Conservation (phyloP, 1,284 basidiomycete species). For the Pterulicium gracile region DNA sequence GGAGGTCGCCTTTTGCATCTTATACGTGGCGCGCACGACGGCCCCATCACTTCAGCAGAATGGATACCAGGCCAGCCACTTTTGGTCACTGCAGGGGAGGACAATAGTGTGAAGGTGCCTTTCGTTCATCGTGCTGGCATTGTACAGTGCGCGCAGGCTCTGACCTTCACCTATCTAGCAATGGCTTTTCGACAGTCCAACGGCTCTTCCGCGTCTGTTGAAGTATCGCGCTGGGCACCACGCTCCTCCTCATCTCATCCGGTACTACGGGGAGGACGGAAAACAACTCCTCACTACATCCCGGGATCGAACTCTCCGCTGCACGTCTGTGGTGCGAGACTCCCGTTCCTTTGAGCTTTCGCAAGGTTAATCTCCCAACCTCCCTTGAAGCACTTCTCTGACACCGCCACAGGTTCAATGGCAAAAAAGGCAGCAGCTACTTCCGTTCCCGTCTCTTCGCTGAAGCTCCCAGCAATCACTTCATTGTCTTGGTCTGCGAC, state of each 20-base stretch:
- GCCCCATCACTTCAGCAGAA: slow-evolving; percentile 67
- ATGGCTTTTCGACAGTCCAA: slow-evolving; percentile 95
- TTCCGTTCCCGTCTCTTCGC: slow-evolving; percentile 67
- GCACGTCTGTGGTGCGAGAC: slow-evolving; percentile 88
- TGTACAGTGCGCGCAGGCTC: slow-evolving; percentile 2
- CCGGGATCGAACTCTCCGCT: slow-evolving; percentile 79
- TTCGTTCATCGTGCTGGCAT: not conserved
- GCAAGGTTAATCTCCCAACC: slow-evolving; percentile 51
- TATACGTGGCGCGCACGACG: slow-evolving; percentile 80
- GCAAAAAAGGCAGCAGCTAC: slow-evolving; percentile 76
- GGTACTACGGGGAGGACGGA: slow-evolving; percentile 94
- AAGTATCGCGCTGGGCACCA: slow-evolving; percentile 92
- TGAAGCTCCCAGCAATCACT: slow-evolving; percentile 76
- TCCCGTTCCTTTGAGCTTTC: slow-evolving; percentile 91
- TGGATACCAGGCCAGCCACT: slow-evolving; percentile 90
- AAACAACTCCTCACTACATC: slow-evolving; percentile 88
- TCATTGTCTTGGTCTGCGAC: slow-evolving; percentile 73
- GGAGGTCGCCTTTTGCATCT: slow-evolving; percentile 77
- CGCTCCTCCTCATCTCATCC: slow-evolving; percentile 82
- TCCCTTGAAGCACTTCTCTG: slow-evolving; percentile 3
- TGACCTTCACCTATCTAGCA: slow-evolving; percentile 42
- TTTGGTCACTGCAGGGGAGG: slow-evolving; percentile 78
- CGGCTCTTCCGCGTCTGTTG: slow-evolving; percentile 74
- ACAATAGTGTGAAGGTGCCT: slow-evolving; percentile 85
- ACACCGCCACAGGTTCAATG: slow-evolving; percentile 51